Evolutionary conservation across 306 rosid species (phyloP).

Genomic region (Begonia loranthoides): DNA sequence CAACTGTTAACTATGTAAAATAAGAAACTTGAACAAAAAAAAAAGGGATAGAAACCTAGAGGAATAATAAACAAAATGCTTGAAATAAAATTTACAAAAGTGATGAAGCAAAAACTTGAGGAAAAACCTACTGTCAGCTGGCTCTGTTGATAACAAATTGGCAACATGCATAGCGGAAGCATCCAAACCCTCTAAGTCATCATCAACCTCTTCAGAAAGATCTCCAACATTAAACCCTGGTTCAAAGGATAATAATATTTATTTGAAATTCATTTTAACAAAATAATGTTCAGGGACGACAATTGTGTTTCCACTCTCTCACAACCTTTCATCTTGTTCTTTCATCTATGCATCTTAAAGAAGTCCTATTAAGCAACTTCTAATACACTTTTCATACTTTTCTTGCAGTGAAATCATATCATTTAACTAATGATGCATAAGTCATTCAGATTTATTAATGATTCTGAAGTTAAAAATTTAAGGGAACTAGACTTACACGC

Average conservation of each 20-base stretch:
- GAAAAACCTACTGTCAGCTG: constrained; percentile 70
- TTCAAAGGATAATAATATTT: neutral
- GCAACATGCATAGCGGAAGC: constrained; percentile 90
- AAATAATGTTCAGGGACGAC: neutral
- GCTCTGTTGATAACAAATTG: constrained; percentile 84
- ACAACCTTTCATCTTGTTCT: neutral
- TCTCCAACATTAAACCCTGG: constrained; percentile 95
- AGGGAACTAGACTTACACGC: constrained; percentile 57
- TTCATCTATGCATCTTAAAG: neutral
- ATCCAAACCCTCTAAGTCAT: constrained; percentile 92
- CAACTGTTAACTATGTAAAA: too few relatives aligned
- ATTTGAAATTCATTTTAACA: neutral
- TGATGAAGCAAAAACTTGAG: neutral
- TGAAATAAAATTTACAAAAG: too few relatives aligned
- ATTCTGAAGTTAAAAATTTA: neutral
- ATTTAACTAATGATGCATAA: too few relatives aligned
- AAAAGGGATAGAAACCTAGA: too few relatives aligned
- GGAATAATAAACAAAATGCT: too few relatives aligned
- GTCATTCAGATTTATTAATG: neutral
- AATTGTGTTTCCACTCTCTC: neutral
- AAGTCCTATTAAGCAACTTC: constrained; percentile 2
- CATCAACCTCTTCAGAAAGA: constrained; percentile 73
- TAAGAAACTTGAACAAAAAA: too few relatives aligned
- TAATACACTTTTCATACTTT: neutral
- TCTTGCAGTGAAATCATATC: neutral